Evolutionary conservation across 768 basidiomycete species (phyloP).

Genomic region (Boletellus ananiceps): DNA sequence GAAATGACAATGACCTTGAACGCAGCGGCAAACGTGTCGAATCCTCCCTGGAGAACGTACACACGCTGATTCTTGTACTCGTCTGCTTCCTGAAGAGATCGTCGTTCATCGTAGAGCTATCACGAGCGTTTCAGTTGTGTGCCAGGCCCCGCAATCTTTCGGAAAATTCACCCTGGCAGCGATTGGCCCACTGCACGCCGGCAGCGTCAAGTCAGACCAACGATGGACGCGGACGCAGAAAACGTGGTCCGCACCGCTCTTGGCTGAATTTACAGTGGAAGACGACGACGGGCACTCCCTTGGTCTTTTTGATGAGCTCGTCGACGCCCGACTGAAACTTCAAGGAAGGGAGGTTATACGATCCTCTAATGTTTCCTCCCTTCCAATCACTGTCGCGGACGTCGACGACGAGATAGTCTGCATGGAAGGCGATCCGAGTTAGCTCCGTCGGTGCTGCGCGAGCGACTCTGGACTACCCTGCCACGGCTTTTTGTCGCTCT

Average conservation of each 20-base stretch:
- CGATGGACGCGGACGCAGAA: not conserved
- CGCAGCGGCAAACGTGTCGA: conserved; percentile 61
- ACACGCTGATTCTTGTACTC: conserved; percentile 51
- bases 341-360: conserved; percentile 57
- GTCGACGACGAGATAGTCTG: conserved; percentile 73
- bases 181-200: conserved; percentile 60
- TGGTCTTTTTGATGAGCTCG: conserved; percentile 53
- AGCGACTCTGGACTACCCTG: conserved; percentile 28
- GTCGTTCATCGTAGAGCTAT: conserved; percentile 68
- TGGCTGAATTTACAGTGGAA: conserved; percentile 82
- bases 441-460: not conserved
- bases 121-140: conserved; percentile 4
- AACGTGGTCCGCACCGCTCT: conserved; percentile 50
- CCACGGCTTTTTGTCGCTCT: conserved; percentile 51
- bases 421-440: not conserved
- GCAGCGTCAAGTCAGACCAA: conserved; percentile 5
- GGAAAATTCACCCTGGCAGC: conserved; percentile 58
- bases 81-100: conserved; percentile 40
- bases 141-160: not conserved
- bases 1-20: conserved; percentile 49
- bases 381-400: conserved; percentile 79
- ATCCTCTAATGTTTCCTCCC: conserved; percentile 74
- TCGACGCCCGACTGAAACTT: conserved; percentile 56
- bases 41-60: conserved; percentile 66
- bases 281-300: conserved; percentile 57